Base-by-base conservation (phyloP, 2,329 filamentous ascomycete genomes). In the Botrytis medusae region DNA sequence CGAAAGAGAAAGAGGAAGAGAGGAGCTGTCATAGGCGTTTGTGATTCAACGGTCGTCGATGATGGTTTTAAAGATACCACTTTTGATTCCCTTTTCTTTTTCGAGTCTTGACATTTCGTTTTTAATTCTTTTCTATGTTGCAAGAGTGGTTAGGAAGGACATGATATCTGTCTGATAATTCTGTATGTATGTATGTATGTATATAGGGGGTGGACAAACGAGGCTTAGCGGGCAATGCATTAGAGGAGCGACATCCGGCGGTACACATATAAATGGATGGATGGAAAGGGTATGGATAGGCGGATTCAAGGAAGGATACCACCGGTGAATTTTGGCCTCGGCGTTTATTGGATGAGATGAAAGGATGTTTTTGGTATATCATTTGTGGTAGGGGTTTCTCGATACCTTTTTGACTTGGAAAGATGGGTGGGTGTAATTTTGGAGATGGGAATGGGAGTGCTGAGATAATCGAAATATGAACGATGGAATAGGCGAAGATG, bases 201-300 rank as follows among this genome's bases (percentile, higher is more conserved):
- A 51, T 67, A 34, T 68, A 68, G 34, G 37, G 48, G 65, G 2
- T 22, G 48, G 65, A 57, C 9, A 20, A 25, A 32, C 10, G 16
- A 57, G 32, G 34, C 25, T 48, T n/a, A 68, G 48, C n/a, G 37
- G 57, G 65, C 65, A 48, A 57, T 57, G n/a, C 18, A 68, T 68
- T 68, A 68, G 65, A 68, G 48, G 25, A 12, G 29, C 10, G 37
- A 44, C 54, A 68, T 68, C 34, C 34, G 65, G 20, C 6, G 48
- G 48, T 10, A 68, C 37, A 42, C 65, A 57, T 68, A 46, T 40
- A 68, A 68, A 68, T 40, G 65, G 37, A 68, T 40, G 65, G 37
- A 42, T 57, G 65, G 65, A 68, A 57, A 40, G 29, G 64, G 46
- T 25, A 54, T 68, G 65, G 34, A n/a, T 20, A n/a, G 16, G 40